Evolutionary conservation across 345 rosid genomes (phyloP), one percentile per base, ranked within the genome.

Genomic region (Physaria fendleri): DNA sequence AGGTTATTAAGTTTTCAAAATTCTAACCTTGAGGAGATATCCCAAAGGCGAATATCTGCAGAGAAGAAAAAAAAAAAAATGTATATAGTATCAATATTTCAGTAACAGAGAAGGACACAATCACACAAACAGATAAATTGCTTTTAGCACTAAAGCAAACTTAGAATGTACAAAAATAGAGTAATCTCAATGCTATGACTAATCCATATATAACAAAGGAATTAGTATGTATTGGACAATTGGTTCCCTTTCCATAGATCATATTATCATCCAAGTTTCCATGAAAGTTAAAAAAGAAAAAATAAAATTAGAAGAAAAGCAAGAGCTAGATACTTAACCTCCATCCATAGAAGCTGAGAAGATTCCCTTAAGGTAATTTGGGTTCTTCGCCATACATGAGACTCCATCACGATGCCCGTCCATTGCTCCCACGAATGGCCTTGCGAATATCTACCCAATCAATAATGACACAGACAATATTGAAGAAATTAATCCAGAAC

Each of bases 281-380:
- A 21, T 1, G 9, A 11, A 10, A 63, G 49, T 38, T 28, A 38
- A n/a, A n/a, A n/a, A n/a, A n/a, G n/a, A n/a, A n/a, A n/a, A n/a
- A n/a, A n/a, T 28, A 38, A n/a, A n/a, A 27, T 5, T 21, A 13
- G 1, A 6, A 29, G 37, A 1, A 16, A 16, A 20, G n/a, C 13
- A 49, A 29, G 25, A 48, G 1, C 7, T 0, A 1, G 5, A 33
- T 2, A 53, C 21, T 11, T 57, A n/a, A 87, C 99, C 97, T 87
- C 97, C 99, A 76, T 90, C 99, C 84, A 85, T 81, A 12, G 99
- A 87, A 64, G 84, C 99, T 3, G 97, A 93, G 79, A 93, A 87
- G 20, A 93, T 72, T 6, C 88, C 91, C 61, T 93, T 93, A 53
- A 93, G 63, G 74, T 83, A 73, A 79, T 75, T 89, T 0, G 92